Percentiles rank a stretch among this genome's conserved stretches.
Conservation (phyloP, 805 yeast species). For the Debaryomyces castellii region DNA sequence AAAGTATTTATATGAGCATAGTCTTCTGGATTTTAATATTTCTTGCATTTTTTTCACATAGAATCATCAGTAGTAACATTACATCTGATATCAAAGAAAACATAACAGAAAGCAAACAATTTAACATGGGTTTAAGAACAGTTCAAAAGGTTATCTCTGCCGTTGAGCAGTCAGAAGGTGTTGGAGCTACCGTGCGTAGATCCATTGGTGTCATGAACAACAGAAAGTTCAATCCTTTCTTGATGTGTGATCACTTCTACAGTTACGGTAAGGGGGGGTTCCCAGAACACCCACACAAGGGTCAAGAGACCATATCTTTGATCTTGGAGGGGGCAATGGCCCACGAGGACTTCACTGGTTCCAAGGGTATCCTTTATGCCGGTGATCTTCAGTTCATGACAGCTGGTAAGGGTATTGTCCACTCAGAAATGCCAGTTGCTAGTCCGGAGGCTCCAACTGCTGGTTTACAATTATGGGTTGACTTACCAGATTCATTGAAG, state of each 20-base stretch:
- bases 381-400: conserved; percentile 95
- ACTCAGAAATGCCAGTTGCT: conserved; percentile 79
- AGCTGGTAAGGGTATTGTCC: conserved; percentile 85
- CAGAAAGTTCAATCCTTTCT: conserved; percentile 78
- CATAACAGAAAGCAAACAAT: neutral
- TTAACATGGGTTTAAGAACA: conserved; percentile 29
- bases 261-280: conserved; percentile 63
- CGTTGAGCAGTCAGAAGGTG: conserved; percentile 77
- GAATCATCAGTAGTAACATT: neutral
- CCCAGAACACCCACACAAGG: conserved; percentile 42
- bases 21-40: neutral
- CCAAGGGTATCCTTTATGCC: conserved; percentile 69
- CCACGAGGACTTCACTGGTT: conserved; percentile 74
- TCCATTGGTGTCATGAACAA: conserved; percentile 68
- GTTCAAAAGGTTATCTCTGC: conserved; percentile 43
- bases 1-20: conserved; percentile 6
- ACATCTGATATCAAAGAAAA: neutral
- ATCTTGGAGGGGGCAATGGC: conserved; percentile 36
- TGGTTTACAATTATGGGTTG: conserved; percentile 90
- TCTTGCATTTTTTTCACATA: conserved; percentile 6
- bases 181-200: conserved; percentile 82
- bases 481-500: conserved; percentile 65
- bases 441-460: conserved; percentile 45
- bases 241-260: conserved; percentile 77
- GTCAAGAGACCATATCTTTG: conserved; percentile 38